Evolutionary conservation across 1,284 basidiomycete species (phyloP).

Genomic region (Tilletia walkeri): DNA sequence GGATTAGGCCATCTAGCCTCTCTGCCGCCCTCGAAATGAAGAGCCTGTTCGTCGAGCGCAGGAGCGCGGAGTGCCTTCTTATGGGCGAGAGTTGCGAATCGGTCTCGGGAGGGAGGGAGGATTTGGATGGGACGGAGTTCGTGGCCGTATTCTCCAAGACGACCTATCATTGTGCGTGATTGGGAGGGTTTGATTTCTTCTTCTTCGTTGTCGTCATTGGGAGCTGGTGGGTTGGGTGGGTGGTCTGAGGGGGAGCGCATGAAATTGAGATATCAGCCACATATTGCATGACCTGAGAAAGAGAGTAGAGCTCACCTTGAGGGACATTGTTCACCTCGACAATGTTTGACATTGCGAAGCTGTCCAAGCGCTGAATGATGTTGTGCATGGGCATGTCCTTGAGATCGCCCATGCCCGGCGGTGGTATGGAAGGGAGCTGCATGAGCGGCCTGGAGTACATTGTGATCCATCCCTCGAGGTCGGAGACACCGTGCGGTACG

Average conservation of each 20-base stretch:
- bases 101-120: neutral
- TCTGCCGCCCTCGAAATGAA: neutral
- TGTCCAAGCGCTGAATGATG: too few species aligned
- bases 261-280: too few species aligned
- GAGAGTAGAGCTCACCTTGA: too few species aligned
- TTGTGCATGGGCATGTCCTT: too few species aligned
- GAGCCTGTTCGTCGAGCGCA: neutral
- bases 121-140: neutral
- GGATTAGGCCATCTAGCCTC: neutral
- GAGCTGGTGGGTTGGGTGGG: too few species aligned
- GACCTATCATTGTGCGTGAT: neutral
- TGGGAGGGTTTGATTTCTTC: too few species aligned
- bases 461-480: neutral
- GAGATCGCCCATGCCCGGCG: neutral
- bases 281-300: too few species aligned
- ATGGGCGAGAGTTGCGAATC: neutral
- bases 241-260: too few species aligned
- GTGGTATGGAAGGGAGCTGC: neutral
- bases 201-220: too few species aligned
- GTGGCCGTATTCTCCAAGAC: neutral
- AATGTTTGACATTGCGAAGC: too few species aligned
- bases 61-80: neutral
- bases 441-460: conserved; percentile 7
- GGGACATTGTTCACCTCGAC: too few species aligned
- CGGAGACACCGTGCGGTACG: neutral